Base-by-base conservation (phyloP, 768 basidiomycete genomes). In the Cystobasidium ongulense region DNA sequence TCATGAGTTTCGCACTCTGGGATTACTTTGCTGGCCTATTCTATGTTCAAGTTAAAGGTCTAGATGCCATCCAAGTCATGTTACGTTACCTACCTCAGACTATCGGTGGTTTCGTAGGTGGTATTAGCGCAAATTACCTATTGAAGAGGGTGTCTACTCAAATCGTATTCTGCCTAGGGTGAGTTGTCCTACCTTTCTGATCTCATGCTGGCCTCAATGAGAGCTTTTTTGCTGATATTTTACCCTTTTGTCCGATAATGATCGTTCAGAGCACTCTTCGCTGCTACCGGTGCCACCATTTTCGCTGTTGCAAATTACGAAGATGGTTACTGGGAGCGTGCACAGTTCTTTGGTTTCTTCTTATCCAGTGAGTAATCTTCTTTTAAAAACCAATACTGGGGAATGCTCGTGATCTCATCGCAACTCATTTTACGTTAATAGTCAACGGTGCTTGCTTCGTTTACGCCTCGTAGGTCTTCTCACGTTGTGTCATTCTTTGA, bases 391-490 rank as follows among this genome's bases (percentile, higher is more conserved):
- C 15, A 8, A 31, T 38, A 39, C 63, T 64, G 15, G 38, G 17
- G 35, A 33, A n/a, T 15, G 35, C 63, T 64, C 13, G n/a, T n/a
- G n/a, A 13, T 46, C 43, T n/a, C n/a, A 46, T 46, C 43, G 13
- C 13, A 13, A n/a, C 13, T 46, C n/a, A 13, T 46, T 46, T 46
- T n/a, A 13, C n/a, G 13, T 38, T 38, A 15, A 64, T 33, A 64
- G 63, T 73, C 61, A 70, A 36, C 23, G 61, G 72, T 63, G 72
- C 72, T 63, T 73, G 72, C 63, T 64, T 43, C 38, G 63, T 72
- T 21, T 72, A 57, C 36, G 66, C 41, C 18, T 72, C 59, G 70
- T 61, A n/a, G 27, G 66, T 68, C 52, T 52, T 10, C 35, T 5
- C 11, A 54, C 8, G 29, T 10, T 7, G 10, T 7, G 10, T 23